Evolutionary conservation across 441 rosid species (phyloP).

Genomic region (Jatropha multifida): DNA sequence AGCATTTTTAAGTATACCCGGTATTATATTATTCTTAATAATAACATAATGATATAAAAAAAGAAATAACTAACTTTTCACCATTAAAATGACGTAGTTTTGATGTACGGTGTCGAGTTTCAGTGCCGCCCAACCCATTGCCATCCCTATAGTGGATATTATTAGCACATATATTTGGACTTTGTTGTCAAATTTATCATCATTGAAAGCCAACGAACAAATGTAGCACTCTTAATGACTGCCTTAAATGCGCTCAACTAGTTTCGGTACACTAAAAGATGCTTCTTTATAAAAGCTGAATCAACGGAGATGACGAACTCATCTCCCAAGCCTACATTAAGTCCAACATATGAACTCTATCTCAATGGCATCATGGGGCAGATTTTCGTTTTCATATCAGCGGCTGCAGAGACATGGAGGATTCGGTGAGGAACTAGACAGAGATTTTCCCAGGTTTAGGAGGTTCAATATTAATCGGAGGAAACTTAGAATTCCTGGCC

Average conservation of each 20-base stretch:
- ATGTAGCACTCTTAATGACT: background rate
- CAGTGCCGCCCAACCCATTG: too few species aligned
- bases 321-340: too few species aligned
- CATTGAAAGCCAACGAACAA: background rate
- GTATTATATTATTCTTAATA: too few species aligned
- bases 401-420: background rate
- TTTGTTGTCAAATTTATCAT: constrained; percentile 1
- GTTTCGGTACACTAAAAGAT: background rate
- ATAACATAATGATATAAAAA: too few species aligned
- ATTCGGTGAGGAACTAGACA: background rate
- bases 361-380: background rate
- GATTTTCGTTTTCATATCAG: background rate
- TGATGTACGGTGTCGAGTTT: too few species aligned
- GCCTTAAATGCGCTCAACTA: constrained; percentile 11
- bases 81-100: too few species aligned
- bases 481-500: constrained; percentile 15
- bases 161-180: background rate
- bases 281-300: background rate
- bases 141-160: background rate
- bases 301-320: too few species aligned
- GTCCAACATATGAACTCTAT: too few species aligned
- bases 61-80: too few species aligned
- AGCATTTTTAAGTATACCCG: too few species aligned
- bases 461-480: background rate
- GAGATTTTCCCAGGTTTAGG: background rate